These are phyloP conservation scores for Astrothelium macrocarpum DNA, from an alignment of 495 filamentous ascomycete genomes.

Conservation along the genomic window DNA sequence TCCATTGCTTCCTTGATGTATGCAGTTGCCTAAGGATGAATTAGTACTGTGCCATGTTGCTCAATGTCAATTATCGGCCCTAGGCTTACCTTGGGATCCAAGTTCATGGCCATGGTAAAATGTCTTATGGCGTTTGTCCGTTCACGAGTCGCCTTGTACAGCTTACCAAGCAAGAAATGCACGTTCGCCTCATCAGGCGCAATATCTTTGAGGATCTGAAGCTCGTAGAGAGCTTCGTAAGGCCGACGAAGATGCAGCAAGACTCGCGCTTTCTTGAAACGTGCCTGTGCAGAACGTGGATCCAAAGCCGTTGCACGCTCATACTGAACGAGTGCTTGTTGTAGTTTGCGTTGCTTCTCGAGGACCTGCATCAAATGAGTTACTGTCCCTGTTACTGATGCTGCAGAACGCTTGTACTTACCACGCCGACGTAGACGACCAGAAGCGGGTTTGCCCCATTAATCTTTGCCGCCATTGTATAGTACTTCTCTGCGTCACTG, in stretches of 20 bases:
- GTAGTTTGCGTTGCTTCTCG: constrained; percentile 73
- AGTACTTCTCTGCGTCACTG: constrained; percentile 82
- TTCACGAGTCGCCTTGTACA: constrained; percentile 72
- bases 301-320: constrained; percentile 67
- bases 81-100: constrained; percentile 80
- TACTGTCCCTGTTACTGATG: background rate
- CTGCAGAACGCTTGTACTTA: constrained; percentile 13
- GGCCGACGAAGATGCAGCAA: constrained; percentile 67
- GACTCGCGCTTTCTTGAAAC: constrained; percentile 85
- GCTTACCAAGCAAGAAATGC: constrained; percentile 79
- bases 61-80: constrained; percentile 20
- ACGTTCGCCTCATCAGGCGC: constrained; percentile 94
- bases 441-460: constrained; percentile 88
- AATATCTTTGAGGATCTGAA: constrained; percentile 74
- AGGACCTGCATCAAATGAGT: constrained; percentile 38
- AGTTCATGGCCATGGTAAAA: constrained; percentile 85
- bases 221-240: constrained; percentile 61
- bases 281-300: constrained; percentile 68
- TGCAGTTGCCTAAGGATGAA: constrained; percentile 57
- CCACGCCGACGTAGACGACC: constrained; percentile 80
- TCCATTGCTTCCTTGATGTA: constrained; percentile 93
- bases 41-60: background rate
- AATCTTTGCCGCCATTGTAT: constrained; percentile 71
- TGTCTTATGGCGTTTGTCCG: constrained; percentile 76
- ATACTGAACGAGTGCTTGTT: constrained; percentile 70